phyloP scores from a whole-genome alignment of 2,329 filamentous ascomycete species.

The Atkinsonella texensis region DNA sequence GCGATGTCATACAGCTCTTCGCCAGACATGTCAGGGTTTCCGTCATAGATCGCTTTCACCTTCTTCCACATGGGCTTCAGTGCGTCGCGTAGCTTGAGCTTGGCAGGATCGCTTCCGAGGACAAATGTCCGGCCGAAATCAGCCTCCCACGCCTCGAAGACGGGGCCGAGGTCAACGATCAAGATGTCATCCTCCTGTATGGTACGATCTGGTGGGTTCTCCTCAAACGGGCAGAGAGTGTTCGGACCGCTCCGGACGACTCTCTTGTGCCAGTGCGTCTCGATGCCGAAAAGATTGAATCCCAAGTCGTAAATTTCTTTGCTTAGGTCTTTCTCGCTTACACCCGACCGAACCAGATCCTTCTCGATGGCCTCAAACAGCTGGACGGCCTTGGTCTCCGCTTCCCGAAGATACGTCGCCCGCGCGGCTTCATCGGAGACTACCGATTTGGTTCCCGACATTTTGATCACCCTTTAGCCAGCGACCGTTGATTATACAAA shows the following conservation, averaged over 20 bases:
- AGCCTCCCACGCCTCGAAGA: constrained; percentile 40
- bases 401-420: constrained; percentile 23
- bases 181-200: constrained; percentile 37
- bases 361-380: constrained; percentile 36
- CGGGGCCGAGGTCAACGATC: constrained; percentile 38
- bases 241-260: constrained; percentile 37
- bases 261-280: constrained; percentile 41
- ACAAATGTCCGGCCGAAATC: constrained; percentile 42
- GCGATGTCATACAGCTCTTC: constrained; percentile 33
- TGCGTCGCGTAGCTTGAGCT: constrained; percentile 30
- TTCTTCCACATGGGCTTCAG: constrained; percentile 33
- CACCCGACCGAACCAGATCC: constrained; percentile 31
- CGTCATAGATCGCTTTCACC: constrained; percentile 28
- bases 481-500: neutral
- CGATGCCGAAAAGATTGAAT: constrained; percentile 21
- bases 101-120: constrained; percentile 32
- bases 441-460: neutral
- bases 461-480: neutral
- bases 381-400: constrained; percentile 30
- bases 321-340: constrained; percentile 34
- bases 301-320: constrained; percentile 30
- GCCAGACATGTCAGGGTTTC: constrained; percentile 33
- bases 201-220: constrained; percentile 36
- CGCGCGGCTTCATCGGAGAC: constrained; percentile 1
- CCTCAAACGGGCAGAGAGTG: constrained; percentile 33